Evolutionary conservation across 106 monocot genomes (phyloP).

Genomic region (Dendrobium nobile): DNA sequence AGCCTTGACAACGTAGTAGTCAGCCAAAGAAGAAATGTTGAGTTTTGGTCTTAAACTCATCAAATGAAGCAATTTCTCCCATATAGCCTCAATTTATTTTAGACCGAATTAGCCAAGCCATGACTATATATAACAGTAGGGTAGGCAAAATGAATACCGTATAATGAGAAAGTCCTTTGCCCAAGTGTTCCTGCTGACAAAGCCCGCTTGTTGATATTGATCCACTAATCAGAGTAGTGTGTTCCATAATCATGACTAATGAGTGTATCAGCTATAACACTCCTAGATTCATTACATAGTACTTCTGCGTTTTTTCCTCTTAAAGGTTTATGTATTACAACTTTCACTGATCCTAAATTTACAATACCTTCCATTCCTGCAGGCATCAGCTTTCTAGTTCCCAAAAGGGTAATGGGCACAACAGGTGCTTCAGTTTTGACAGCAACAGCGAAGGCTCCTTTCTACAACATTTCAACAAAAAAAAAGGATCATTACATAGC

Average conservation of each 20-base stretch:
- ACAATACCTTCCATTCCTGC: conserved; percentile 69
- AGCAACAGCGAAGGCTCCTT: conserved; percentile 93
- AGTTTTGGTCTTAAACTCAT: background rate
- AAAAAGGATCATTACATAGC: background rate
- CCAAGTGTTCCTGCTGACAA: background rate
- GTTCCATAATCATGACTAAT: conserved; percentile 44
- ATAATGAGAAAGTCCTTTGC: background rate
- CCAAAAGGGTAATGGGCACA: conserved; percentile 85
- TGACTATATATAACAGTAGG: background rate
- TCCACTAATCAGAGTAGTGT: conserved; percentile 10
- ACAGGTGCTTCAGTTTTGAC: conserved; percentile 76
- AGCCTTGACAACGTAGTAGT: background rate
- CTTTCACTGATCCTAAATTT: conserved; percentile 64
- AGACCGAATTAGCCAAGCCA: background rate
- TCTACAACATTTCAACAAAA: conserved; percentile 31
- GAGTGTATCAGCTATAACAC: conserved; percentile 58
- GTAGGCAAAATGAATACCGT: background rate
- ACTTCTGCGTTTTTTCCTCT: conserved; percentile 56
- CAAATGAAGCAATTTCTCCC: background rate
- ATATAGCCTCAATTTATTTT: background rate
- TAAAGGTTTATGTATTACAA: conserved; percentile 85
- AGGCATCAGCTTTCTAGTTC: conserved; percentile 83
- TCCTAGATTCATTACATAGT: conserved; percentile 63
- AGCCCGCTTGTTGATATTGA: background rate
- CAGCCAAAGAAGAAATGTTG: background rate